These are phyloP conservation scores for Psilocybe cyanescens DNA, from an alignment of 768 basidiomycete species.

Conservation along the genomic window DNA sequence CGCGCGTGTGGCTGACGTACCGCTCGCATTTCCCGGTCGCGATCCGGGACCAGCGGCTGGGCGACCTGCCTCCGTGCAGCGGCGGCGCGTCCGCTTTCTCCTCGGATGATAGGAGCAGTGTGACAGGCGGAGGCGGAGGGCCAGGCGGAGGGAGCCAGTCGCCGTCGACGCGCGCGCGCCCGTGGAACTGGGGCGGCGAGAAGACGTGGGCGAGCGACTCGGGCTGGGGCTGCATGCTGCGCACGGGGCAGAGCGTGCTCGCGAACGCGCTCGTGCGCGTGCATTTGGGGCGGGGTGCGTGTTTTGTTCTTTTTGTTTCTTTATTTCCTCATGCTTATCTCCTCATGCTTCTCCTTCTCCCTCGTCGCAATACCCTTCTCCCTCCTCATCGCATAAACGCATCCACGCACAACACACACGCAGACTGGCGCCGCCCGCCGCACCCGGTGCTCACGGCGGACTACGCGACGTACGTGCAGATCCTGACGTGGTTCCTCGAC, in stretches of 20 bases:
- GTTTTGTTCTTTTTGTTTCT: conserved; percentile 6
- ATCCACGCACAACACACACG: neutral
- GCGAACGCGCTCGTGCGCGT: conserved; percentile 48
- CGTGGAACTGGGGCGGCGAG: conserved; percentile 68
- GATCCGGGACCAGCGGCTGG: conserved; percentile 64
- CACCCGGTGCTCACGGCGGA: conserved; percentile 58
- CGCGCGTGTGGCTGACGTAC: conserved; percentile 91
- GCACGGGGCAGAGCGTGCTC: conserved; percentile 40
- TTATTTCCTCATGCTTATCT: neutral
- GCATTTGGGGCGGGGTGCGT: conserved; percentile 63
- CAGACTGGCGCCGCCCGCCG: conserved; percentile 87
- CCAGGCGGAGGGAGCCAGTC: conserved; percentile 20
- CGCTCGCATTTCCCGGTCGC: conserved; percentile 78
- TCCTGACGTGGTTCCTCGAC: conserved; percentile 95
- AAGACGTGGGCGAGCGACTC: conserved; percentile 62
- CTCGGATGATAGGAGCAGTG: too few relatives aligned
- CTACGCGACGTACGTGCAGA: conserved; percentile 88
- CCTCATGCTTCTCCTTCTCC: neutral
- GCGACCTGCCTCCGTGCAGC: conserved; percentile 31
- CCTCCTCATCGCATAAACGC: too few relatives aligned
- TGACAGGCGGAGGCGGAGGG: too few relatives aligned
- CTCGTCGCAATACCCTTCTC: neutral
- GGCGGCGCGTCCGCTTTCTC: conserved; percentile 17
- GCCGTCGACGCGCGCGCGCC: conserved; percentile 45
- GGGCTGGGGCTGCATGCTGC: conserved; percentile 43